Evolutionary conservation across 192 early-diverging fungal species (phyloP).

Genomic region (Dissophora globulifera): DNA sequence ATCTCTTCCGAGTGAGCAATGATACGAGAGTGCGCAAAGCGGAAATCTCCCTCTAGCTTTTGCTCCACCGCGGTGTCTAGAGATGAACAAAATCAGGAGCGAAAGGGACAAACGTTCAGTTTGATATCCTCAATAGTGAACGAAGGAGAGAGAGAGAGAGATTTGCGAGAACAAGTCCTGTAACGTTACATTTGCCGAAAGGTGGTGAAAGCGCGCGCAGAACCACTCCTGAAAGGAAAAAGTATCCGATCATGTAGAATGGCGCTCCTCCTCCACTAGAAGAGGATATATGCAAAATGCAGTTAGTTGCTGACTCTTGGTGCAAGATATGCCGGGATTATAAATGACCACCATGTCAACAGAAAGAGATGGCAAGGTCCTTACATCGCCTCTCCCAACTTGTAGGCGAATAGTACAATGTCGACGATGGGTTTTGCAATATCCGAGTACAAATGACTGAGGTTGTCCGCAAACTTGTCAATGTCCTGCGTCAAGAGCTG

Average conservation of each 20-base stretch:
- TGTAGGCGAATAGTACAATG: constrained; percentile 79
- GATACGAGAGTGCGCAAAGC: constrained; percentile 84
- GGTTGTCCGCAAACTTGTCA: constrained; percentile 75
- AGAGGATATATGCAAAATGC: no score
- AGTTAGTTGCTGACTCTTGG: no score
- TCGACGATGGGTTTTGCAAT: constrained; percentile 81
- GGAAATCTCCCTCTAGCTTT: constrained; percentile 82
- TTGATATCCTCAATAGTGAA: no score
- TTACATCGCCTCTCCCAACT: constrained; percentile 73
- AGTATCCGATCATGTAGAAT: constrained; percentile 69
- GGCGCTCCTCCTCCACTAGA: constrained; percentile 62
- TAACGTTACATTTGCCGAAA: constrained; percentile 74
- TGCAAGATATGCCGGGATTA: no score
- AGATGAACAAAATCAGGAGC: no score
- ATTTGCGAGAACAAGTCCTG: background rate
- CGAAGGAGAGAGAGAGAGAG: background rate
- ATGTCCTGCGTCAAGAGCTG: constrained; percentile 78
- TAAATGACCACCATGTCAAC: no score
- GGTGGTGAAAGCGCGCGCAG: constrained; percentile 81
- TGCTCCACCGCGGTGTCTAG: constrained; percentile 82
- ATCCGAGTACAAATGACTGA: constrained; percentile 79
- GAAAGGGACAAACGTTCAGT: no score
- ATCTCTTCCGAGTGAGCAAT: constrained; percentile 88
- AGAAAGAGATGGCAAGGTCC: constrained; percentile 7
- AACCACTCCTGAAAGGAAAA: constrained; percentile 68